These are phyloP conservation scores for Penicillium hesseltinei DNA, from an alignment of 2,329 filamentous ascomycete species.

Conservation along the genomic window DNA sequence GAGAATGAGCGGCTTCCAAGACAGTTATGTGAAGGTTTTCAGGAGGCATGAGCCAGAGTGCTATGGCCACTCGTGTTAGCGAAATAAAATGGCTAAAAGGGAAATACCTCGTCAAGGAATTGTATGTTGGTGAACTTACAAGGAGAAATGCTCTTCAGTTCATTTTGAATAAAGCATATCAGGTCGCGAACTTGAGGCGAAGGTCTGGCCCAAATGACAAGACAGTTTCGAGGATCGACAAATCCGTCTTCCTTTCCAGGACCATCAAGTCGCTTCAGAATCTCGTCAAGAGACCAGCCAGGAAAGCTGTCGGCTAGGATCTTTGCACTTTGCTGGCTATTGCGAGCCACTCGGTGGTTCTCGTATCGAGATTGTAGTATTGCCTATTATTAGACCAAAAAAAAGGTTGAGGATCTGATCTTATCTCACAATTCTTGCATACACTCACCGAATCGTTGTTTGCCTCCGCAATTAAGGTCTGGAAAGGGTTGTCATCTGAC, in stretches of 20 bases:
- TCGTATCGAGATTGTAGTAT: conserved; percentile 69
- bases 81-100: no score
- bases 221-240: conserved; percentile 70
- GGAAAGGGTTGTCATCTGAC: conserved; percentile 22
- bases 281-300: conserved; percentile 70
- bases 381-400: conserved; percentile 5
- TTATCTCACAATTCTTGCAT: not conserved
- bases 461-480: conserved; percentile 14
- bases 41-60: conserved; percentile 82
- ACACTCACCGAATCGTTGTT: conserved; percentile 14
- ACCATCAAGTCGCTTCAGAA: conserved; percentile 67
- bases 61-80: conserved; percentile 41
- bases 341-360: conserved; percentile 69
- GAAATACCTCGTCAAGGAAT: not conserved
- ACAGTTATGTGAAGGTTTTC: conserved; percentile 76
- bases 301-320: conserved; percentile 64
- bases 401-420: not conserved
- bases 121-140: conserved; percentile 51
- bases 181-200: conserved; percentile 66
- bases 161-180: conserved; percentile 64
- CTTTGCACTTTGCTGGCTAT: conserved; percentile 70
- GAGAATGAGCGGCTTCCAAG: conserved; percentile 79
- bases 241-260: conserved; percentile 66
- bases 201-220: conserved; percentile 84
- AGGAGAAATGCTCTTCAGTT: conserved; percentile 63